These are phyloP conservation scores for Wickerhamomyces silvicola DNA, from an alignment of 805 yeast species.

Conservation along the genomic window DNA sequence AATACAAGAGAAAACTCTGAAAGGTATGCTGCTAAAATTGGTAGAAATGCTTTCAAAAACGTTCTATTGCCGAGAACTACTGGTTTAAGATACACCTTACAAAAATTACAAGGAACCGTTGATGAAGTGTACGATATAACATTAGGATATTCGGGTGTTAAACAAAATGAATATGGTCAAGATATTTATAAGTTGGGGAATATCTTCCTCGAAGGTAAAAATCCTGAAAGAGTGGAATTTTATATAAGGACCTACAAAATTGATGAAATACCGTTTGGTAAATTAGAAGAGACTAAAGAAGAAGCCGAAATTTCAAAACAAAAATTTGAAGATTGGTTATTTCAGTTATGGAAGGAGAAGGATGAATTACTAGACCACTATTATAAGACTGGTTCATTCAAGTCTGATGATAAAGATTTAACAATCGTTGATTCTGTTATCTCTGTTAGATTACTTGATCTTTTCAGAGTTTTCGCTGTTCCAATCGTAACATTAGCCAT, in stretches of 20 bases:
- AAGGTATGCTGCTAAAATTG: constrained; percentile 48
- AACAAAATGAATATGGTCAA: constrained; percentile 64
- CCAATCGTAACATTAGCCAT: too few species aligned
- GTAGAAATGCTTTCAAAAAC: constrained; percentile 46
- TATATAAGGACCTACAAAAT: constrained; percentile 55
- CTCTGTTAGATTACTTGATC: constrained; percentile 18
- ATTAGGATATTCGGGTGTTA: constrained; percentile 72
- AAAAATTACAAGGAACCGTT: constrained; percentile 45
- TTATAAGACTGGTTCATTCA: constrained; percentile 49
- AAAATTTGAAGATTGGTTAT: constrained; percentile 70
- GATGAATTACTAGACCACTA: constrained; percentile 64
- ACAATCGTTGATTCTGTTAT: constrained; percentile 14
- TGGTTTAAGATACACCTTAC: constrained; percentile 66
- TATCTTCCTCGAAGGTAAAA: constrained; percentile 61
- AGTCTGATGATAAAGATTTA: constrained; percentile 12
- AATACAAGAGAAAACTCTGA: constrained; percentile 55
- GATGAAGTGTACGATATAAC: constrained; percentile 75
- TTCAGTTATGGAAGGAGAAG: constrained; percentile 67
- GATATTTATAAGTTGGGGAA: constrained; percentile 59
- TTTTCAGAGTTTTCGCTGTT: constrained; percentile 27
- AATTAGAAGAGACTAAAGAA: constrained; percentile 39
- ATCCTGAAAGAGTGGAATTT: constrained; percentile 62
- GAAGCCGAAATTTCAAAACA: constrained; percentile 33
- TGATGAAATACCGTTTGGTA: constrained; percentile 57
- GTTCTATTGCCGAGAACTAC: constrained; percentile 77